Evolutionary conservation across 2,329 filamentous ascomycete species (phyloP).

Genomic region (Aspergillus sp.): DNA sequence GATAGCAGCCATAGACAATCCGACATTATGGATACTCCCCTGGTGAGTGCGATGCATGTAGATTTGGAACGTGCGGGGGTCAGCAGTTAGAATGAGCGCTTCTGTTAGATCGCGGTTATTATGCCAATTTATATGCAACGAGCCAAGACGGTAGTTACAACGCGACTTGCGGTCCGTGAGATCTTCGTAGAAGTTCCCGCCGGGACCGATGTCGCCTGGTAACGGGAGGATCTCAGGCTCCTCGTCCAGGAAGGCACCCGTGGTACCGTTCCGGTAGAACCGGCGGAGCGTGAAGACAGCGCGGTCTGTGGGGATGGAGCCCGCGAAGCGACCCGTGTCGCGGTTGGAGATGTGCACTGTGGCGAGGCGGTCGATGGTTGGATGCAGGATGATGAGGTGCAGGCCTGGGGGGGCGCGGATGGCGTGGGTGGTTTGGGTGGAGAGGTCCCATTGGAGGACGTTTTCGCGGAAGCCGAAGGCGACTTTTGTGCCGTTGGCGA

Average conservation of each 20-base stretch:
- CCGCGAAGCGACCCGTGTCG: neutral
- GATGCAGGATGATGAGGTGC: conserved; percentile 11
- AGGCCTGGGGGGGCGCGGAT: conserved; percentile 5
- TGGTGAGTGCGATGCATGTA: neutral
- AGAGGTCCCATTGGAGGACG: conserved; percentile 18
- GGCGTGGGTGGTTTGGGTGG: conserved; percentile 10
- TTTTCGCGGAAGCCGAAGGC: conserved; percentile 13
- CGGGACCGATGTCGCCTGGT: neutral
- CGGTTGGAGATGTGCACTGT: conserved; percentile 5
- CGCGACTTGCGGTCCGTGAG: neutral
- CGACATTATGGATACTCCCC: neutral
- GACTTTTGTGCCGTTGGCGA: conserved; percentile 16
- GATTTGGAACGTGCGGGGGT: neutral
- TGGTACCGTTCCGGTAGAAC: neutral
- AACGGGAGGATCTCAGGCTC: neutral
- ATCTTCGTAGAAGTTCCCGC: neutral
- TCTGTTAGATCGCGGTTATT: neutral
- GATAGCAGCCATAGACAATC: neutral
- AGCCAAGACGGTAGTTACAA: neutral
- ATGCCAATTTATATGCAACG: neutral
- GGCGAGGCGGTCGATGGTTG: conserved; percentile 11
- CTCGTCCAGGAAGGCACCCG: neutral
- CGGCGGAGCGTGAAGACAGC: neutral
- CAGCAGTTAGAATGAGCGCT: neutral
- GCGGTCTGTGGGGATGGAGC: neutral